Evolutionary conservation across 768 basidiomycete genomes (phyloP), one percentile per base, ranked within the genome.

Genomic region (Suillus lakei): DNA sequence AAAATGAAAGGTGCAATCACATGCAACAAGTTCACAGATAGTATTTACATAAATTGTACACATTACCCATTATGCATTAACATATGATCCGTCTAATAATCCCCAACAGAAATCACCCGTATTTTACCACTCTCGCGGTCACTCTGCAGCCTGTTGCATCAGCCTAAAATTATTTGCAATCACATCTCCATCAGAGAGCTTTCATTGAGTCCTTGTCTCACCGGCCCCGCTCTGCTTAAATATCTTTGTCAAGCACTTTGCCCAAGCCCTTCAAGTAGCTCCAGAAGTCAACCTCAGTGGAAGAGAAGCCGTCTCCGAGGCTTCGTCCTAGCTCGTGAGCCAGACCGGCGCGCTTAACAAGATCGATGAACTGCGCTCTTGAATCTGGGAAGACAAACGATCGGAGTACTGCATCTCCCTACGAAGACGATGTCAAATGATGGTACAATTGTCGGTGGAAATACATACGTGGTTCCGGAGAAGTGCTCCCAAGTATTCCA

Each of bases 361-460:
- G 77, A 59, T 82, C 76, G n/a, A 91, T 68, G 62, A 93, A 88
- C 62, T 84, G 81, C 3, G 85, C 87, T 5, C 92, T 86, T 15
- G 93, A 92, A 64, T 92, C 90, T 2, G 93, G 92, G 70, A 85
- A 94, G 48, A 92, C 77, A 70, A 93, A 92, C 1, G 82, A 77
- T 16, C 76, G 80, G 46, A 93, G 74, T 51, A 95, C 77, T 3
- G 83, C 75, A 32, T 81, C 78, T 43, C 84, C 85, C 92, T 93
- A 66, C 15, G 60, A 38, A 64, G 41, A 48, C 21, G 36, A 66
- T 50, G 55, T 43, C 30, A 28, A 43, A 60, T 75, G 51, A 50
- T 62, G 62, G 67, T 32, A 65, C 62, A 61, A 41, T 59, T 18
- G 7, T 36, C 55, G 44, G 56, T 23, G 32, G 46, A 56, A 32